Conservation (phyloP, 1,284 basidiomycete genomes). For the Sparassis latifolia region DNA sequence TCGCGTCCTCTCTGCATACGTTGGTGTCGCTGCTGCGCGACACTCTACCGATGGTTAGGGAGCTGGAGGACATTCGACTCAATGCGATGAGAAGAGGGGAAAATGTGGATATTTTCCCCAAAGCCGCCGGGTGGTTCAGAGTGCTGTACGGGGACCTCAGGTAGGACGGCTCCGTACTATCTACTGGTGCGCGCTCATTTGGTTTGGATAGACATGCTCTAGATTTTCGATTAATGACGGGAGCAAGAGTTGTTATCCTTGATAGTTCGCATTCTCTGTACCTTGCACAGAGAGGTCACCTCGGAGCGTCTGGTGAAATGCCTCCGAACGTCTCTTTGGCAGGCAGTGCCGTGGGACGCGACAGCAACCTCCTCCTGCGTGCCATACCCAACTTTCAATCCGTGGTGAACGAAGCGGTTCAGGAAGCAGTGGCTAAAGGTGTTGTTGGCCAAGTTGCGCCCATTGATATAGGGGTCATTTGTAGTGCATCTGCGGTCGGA, state of each 20-base stretch:
- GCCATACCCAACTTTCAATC: slow-evolving; percentile 56
- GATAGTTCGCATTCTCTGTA: slow-evolving; percentile 63
- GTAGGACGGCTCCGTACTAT: slow-evolving; percentile 24
- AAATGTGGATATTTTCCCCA: slow-evolving; percentile 61
- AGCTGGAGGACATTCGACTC: slow-evolving; percentile 55
- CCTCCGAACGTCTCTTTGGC: background rate
- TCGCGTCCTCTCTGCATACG: slow-evolving; percentile 55
- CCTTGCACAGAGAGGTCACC: background rate
- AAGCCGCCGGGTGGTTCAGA: slow-evolving; percentile 76
- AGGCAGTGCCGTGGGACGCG: background rate
- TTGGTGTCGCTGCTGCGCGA: slow-evolving; percentile 64
- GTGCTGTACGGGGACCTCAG: slow-evolving; percentile 62
- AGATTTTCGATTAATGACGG: slow-evolving; percentile 70
- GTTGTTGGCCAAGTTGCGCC: slow-evolving; percentile 40
- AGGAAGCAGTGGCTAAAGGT: slow-evolving; percentile 28
- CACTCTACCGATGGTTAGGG: slow-evolving; percentile 66
- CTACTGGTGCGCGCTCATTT: background rate
- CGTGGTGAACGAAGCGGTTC: slow-evolving; percentile 39
- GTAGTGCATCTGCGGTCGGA: slow-evolving; percentile 42
- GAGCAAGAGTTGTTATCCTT: slow-evolving; percentile 56
- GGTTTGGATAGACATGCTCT: slow-evolving; percentile 54
- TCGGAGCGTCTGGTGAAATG: background rate
- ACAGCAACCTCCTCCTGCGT: slow-evolving; percentile 35
- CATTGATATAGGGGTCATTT: slow-evolving; percentile 59
- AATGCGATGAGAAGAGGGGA: slow-evolving; percentile 30